Evolutionary conservation across 1,139 yeast species (phyloP).

Genomic region (Protomyces gravidus): DNA sequence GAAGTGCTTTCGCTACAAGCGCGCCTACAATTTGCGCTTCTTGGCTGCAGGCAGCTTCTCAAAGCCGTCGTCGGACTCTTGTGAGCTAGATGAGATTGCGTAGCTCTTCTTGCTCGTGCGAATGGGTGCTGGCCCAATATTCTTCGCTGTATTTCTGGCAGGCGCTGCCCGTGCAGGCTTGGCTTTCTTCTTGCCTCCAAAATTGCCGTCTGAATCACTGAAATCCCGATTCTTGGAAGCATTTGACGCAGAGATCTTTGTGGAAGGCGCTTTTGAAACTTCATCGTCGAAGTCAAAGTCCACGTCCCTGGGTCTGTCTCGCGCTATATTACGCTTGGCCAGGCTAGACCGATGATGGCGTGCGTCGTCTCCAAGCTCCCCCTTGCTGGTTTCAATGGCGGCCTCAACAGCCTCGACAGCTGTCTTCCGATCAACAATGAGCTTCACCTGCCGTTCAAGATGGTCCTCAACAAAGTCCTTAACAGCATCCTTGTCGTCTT

Average conservation of each 20-base stretch:
- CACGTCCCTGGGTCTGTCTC: conserved; percentile 5
- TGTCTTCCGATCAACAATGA: conserved; percentile 48
- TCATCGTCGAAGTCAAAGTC: conserved; percentile 21
- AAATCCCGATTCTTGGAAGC: too few relatives aligned
- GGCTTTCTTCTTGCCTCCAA: neutral
- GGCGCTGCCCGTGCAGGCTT: conserved; percentile 2
- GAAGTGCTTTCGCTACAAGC: too few relatives aligned
- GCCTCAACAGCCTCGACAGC: conserved; percentile 41
- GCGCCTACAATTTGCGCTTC: neutral
- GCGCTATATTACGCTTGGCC: neutral
- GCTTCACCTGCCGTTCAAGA: conserved; percentile 56
- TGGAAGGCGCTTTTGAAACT: neutral
- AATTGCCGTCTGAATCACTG: neutral
- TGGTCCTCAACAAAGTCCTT: conserved; percentile 62
- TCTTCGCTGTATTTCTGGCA: neutral
- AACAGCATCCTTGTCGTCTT: conserved; percentile 73
- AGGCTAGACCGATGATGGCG: neutral
- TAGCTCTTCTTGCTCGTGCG: neutral
- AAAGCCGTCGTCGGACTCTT: conserved; percentile 1
- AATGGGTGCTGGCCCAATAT: neutral
- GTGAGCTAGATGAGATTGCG: neutral
- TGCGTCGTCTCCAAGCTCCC: conserved; percentile 5
- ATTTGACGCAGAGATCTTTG: neutral
- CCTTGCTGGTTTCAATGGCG: conserved; percentile 37
- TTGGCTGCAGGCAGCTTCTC: neutral